These are phyloP conservation scores for Ceriops decandra DNA, from an alignment of 345 rosid species.

Conservation along the genomic window DNA sequence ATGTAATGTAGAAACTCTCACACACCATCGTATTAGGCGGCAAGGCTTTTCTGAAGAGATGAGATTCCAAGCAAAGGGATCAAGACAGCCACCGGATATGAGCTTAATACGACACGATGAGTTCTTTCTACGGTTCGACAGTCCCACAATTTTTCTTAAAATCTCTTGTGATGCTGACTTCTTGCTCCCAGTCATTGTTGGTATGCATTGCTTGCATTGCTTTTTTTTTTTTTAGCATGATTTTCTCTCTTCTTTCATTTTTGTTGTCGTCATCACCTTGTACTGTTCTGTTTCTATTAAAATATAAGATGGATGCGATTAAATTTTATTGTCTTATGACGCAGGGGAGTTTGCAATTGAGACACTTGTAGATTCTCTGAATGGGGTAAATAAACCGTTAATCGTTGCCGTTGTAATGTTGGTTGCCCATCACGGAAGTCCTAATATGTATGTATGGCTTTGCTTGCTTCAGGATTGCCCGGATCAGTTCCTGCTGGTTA, in stretches of 20 bases:
- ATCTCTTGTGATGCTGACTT: slow-evolving; percentile 80
- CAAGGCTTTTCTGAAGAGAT: slow-evolving; percentile 37
- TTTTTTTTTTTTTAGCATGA: neutral
- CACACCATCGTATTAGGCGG: slow-evolving; percentile 46
- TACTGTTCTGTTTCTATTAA: neutral
- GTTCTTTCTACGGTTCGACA: slow-evolving; percentile 57
- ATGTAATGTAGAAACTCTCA: slow-evolving; percentile 38
- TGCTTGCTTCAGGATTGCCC: slow-evolving; percentile 49
- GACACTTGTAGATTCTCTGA: slow-evolving; percentile 43
- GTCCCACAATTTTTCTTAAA: slow-evolving; percentile 85
- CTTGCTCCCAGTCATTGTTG: slow-evolving; percentile 71
- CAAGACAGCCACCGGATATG: slow-evolving; percentile 36
- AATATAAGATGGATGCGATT: neutral
- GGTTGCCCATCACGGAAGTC: too few relatives aligned
- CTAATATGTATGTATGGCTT: neutral
- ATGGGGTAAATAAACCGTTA: slow-evolving; percentile 38
- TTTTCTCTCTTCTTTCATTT: neutral
- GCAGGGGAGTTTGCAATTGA: slow-evolving; percentile 73
- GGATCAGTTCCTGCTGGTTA: slow-evolving; percentile 65
- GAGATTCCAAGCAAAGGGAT: slow-evolving; percentile 11
- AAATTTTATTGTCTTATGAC: slow-evolving; percentile 19
- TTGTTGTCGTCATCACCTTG: neutral
- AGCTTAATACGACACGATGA: slow-evolving; percentile 46
- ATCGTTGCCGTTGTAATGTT: too few relatives aligned
- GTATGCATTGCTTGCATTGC: slow-evolving; percentile 27